Base-by-base conservation (phyloP, 1,139 yeast genomes). In the Yamadazyma blattariae region DNA sequence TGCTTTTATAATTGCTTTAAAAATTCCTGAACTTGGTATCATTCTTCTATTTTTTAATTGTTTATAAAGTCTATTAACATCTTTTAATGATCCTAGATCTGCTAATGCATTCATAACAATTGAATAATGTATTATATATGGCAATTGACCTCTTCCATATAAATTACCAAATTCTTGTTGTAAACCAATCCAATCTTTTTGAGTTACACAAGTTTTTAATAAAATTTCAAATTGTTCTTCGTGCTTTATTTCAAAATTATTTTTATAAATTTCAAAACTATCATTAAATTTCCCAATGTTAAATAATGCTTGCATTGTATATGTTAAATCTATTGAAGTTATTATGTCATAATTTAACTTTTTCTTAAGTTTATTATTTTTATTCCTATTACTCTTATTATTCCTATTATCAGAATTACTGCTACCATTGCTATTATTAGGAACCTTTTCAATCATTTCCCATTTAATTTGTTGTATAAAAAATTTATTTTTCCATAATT, bases 21-120 rank as follows among this genome's bases (percentile, higher is more conserved):
- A 58, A 1, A 83, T 68, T 5, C 63, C 53, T 12, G 71, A 61
- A 5, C 67, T 66, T 1, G 88, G 85, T 4, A 43, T 46, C 46
- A 79, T 59, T 0, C 70, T 66, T 38, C 83, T 64, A 38, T 64
- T 57, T 11, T 63, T 37, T 32, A 76, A 56, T 42, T 75, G 79
- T 1, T 64, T 56, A 57, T 68, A 78, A 13, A 86, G 62, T 35
- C 63, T 60, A 27, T 77, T 73, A 10, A 82, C 74, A 40, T 79
- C 72, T 11, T 67, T 67, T 3, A 60, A 52, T 20, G 81, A 78
- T 1, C 88, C 88, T 30, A 76, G 58, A 7, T 58, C 51, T 0
- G 87, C 79, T 41, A 86, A 61, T 0, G 88, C 79, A 36, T 66
- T 61, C 76, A 88, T 77, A 5, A 83, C 79, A 24, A 79, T 70